Percentiles rank a stretch among this genome's conserved stretches.
phyloP scores from a whole-genome alignment of 2,329 filamentous ascomycete genomes.

The Cordyceps militaris region DNA sequence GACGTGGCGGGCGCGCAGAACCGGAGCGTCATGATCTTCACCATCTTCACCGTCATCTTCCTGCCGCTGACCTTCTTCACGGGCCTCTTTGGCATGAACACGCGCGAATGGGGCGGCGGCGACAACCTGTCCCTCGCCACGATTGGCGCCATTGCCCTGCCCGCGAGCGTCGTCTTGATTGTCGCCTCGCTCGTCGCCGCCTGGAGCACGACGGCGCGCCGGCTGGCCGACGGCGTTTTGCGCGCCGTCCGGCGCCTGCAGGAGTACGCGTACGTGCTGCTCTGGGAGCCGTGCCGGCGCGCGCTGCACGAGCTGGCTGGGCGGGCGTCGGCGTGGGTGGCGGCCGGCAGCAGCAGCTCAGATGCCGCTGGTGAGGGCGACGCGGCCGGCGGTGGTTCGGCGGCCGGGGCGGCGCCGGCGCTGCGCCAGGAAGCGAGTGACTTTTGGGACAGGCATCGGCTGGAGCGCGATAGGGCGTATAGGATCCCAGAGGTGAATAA shows the following conservation, averaged over 20 bases:
- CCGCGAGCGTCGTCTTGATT: slow-evolving; percentile 42
- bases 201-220: slow-evolving; percentile 43
- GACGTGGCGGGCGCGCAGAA: slow-evolving; percentile 57
- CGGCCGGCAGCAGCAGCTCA: too few species aligned
- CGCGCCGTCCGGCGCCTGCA: slow-evolving; percentile 11
- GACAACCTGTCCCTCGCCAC: slow-evolving; percentile 36
- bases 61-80: slow-evolving; percentile 59
- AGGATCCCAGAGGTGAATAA: slow-evolving; percentile 33
- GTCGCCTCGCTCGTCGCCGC: slow-evolving; percentile 44
- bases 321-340: not conserved
- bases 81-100: slow-evolving; percentile 59
- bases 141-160: slow-evolving; percentile 43
- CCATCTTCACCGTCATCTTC: slow-evolving; percentile 56
- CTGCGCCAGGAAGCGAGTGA: slow-evolving; percentile 30
- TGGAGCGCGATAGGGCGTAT: slow-evolving; percentile 34
- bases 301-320: slow-evolving; percentile 1
- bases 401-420: slow-evolving; percentile 3
- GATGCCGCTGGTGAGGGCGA: not conserved
- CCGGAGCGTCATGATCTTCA: slow-evolving; percentile 59
- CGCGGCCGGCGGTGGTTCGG: slow-evolving; percentile 15
- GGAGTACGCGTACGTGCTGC: slow-evolving; percentile 18
- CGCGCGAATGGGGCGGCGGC: slow-evolving; percentile 49
- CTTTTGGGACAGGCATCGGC: slow-evolving; percentile 34
- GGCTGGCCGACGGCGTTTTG: slow-evolving; percentile 22
- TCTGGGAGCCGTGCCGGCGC: slow-evolving; percentile 20